These are phyloP conservation scores for Podospora sp. DNA, from an alignment of 495 filamentous ascomycete genomes.

Conservation along the genomic window DNA sequence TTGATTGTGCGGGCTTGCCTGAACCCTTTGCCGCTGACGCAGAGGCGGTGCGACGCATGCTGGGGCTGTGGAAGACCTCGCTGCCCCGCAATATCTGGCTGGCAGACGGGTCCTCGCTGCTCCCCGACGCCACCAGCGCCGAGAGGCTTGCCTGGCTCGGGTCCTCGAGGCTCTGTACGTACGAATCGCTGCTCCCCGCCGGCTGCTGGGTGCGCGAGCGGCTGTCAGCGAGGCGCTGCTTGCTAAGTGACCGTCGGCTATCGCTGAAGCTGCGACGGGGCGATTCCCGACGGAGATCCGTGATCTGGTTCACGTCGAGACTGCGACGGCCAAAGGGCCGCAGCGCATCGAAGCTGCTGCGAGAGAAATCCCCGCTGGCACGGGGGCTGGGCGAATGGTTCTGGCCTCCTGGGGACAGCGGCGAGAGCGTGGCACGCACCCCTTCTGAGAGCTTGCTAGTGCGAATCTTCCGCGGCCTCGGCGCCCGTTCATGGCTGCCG, in stretches of 20 bases:
- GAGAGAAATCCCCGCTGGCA: constrained; percentile 45
- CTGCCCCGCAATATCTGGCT: constrained; percentile 88
- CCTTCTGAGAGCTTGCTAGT: constrained; percentile 59
- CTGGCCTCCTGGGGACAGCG: constrained; percentile 45
- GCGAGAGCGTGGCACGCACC: constrained; percentile 66
- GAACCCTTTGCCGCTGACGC: constrained; percentile 32
- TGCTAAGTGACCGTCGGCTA: constrained; percentile 52
- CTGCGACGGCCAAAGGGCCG: constrained; percentile 54
- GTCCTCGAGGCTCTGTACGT: constrained; percentile 71
- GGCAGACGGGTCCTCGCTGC: constrained; percentile 78
- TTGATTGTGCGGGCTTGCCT: constrained; percentile 13
- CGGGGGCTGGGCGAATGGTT: constrained; percentile 46
- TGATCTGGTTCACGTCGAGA: constrained; percentile 48
- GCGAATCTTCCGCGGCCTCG: constrained; percentile 26
- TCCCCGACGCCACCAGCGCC: constrained; percentile 67
- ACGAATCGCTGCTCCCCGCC: constrained; percentile 75
- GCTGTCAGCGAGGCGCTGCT: constrained; percentile 43
- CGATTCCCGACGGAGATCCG: constrained; percentile 35
- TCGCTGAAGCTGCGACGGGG: constrained; percentile 62
- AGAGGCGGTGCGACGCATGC: constrained; percentile 56
- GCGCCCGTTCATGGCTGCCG: constrained; percentile 16
- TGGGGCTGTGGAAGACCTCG: constrained; percentile 87
- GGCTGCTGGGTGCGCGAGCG: constrained; percentile 54
- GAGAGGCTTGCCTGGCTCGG: constrained; percentile 61
- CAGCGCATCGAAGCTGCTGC: constrained; percentile 46